Percentiles rank a stretch among this genome's conserved stretches.
Evolutionary conservation across 2,329 filamentous ascomycete genomes (phyloP).

Genomic region (Fusarium equiseti): DNA sequence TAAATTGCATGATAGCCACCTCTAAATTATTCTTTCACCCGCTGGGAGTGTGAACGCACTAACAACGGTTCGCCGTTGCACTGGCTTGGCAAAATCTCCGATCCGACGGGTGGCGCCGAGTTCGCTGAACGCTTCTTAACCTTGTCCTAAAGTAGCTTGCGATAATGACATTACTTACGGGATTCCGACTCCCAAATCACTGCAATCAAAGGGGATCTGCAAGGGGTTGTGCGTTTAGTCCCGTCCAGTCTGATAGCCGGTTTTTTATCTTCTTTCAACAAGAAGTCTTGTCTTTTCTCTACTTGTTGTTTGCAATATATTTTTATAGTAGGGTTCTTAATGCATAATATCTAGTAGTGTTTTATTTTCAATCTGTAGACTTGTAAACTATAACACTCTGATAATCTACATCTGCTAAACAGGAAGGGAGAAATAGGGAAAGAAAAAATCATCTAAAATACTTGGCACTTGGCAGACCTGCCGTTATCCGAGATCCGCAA

Average conservation of each 20-base stretch:
- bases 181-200: not conserved
- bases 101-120: not conserved
- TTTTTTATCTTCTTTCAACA: not conserved
- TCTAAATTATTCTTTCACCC: not conserved
- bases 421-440: not conserved
- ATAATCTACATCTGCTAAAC: not conserved
- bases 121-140: not conserved
- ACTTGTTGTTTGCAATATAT: too few relatives aligned
- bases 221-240: not conserved
- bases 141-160: not conserved
- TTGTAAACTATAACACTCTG: not conserved
- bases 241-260: not conserved
- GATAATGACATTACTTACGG: not conserved
- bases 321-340: not conserved
- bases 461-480: not conserved
- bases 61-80: not conserved
- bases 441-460: not conserved
- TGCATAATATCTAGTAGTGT: not conserved
- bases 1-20: not conserved
- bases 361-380: not conserved
- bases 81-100: not conserved
- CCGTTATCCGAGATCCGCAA: not conserved
- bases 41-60: not conserved
- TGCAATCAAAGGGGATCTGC: not conserved
- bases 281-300: not conserved